Evolutionary conservation across 305 asterid species (phyloP), one percentile per base, ranked within the genome.

Genomic region (Euphrasia arctica): DNA sequence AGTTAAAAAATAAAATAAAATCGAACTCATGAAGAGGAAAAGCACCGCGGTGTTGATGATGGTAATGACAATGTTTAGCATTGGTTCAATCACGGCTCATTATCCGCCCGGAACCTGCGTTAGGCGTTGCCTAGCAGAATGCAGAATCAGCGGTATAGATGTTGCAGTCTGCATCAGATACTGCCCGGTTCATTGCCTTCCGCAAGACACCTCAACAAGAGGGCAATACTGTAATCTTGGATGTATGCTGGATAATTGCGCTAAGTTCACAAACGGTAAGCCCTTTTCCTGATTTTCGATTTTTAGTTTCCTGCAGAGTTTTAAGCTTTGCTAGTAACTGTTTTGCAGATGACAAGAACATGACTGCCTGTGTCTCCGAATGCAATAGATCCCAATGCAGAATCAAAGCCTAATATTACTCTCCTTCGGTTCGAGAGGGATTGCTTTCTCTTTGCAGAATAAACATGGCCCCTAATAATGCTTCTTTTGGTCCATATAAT

Each of bases 131-230:
- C 72, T 79, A 34, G 67, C 58, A 34, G 83, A 79, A 36, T 79
- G 83, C 80, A 72, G 67, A 54, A 25, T 54, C 36, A 67, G 75
- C 9, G 80, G 79, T 66, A 34, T 72, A 6, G 81, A 74, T 28
- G 43, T 62, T n/a, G 60, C 64, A 28, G 64, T 72, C 58, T 79
- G 84, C 71, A 60, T 76, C 79, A 70, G 70, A 58, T 79, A 75
- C 64, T 79, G 84, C 18, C 81, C 80, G 0, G 77, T 79, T 42
- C 84, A 76, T 56, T 79, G 84, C 43, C 79, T 79, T 61, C 79
- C 84, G 31, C 65, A 69, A 6, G 73, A 75, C 31, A 49, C 66
- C 27, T 51, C 84, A 0, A 42, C 43, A 8, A 75, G 64, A 45
- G 65, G 69, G 43, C 84, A 65, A 65, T 70, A 70, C 52, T 75